These are phyloP conservation scores for Yamadazyma paraphyllophila DNA, from an alignment of 805 yeast species.

Conservation along the genomic window DNA sequence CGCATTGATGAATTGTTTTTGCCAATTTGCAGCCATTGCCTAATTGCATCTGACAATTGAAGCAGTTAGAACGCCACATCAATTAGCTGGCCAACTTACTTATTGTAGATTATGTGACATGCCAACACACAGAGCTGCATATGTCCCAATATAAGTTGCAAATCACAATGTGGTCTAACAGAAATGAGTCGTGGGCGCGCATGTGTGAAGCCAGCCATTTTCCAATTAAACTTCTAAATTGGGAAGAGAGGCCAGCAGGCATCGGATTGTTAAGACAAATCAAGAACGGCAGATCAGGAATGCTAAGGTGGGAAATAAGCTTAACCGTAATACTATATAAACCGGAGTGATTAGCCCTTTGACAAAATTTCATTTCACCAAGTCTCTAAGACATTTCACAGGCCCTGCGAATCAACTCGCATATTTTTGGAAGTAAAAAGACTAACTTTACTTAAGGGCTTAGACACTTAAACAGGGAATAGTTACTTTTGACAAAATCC, in stretches of 20 bases:
- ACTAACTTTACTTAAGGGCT: neutral
- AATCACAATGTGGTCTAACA: neutral
- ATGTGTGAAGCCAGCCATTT: constrained; percentile 1
- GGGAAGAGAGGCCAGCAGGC: neutral
- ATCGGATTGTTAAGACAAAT: neutral
- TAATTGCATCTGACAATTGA: neutral
- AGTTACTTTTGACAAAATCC: neutral
- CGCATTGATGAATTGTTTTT: neutral
- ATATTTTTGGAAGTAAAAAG: neutral
- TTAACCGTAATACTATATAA: neutral
- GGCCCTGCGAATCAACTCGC: neutral
- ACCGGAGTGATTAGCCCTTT: neutral
- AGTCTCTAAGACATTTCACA: neutral
- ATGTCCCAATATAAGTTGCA: neutral
- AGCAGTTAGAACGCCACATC: neutral
- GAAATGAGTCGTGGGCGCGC: neutral
- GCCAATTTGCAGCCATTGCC: neutral
- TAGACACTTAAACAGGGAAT: neutral
- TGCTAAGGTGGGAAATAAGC: neutral
- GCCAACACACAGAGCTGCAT: neutral
- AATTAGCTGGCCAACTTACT: neutral
- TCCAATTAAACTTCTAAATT: neutral
- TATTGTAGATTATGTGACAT: neutral
- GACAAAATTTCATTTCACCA: neutral
- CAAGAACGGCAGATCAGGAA: neutral